A percentile compares a stretch with the other conserved stretches of the same genome.
Evolutionary conservation across 768 basidiomycete genomes (phyloP).

Genomic region (Lentinula sp.): DNA sequence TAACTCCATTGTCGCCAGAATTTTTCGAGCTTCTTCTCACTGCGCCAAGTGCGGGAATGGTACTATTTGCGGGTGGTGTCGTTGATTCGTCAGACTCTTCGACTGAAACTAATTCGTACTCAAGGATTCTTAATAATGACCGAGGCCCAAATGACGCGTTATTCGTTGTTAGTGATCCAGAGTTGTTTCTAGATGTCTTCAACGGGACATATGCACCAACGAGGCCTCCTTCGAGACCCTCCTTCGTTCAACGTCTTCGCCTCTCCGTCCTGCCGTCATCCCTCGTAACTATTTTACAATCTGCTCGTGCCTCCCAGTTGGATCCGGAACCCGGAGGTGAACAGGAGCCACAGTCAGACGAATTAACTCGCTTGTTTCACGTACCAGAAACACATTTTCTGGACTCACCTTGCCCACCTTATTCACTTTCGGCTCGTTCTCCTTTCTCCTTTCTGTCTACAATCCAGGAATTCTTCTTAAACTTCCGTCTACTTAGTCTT

Average conservation of each 20-base stretch:
- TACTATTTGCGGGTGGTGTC: not conserved
- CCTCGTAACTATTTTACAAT: not conserved
- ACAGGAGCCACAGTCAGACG: not conserved
- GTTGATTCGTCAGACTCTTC: constrained; percentile 15
- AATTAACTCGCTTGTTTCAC: not conserved
- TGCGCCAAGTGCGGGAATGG: constrained; percentile 16
- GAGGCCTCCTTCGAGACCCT: not conserved
- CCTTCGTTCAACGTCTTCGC: not conserved
- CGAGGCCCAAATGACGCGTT: constrained; percentile 20
- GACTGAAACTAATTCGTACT: constrained; percentile 27
- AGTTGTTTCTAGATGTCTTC: constrained; percentile 32
- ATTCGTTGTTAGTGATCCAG: constrained; percentile 28
- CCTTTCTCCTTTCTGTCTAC: not conserved
- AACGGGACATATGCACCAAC: not conserved
- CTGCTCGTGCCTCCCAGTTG: not conserved
- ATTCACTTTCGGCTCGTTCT: not conserved
- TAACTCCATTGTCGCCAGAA: constrained; percentile 37
- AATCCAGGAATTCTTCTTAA: constrained; percentile 4
- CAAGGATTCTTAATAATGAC: constrained; percentile 3
- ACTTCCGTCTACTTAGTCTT: constrained; percentile 17
- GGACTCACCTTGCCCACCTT: not conserved
- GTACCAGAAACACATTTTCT: constrained; percentile 5
- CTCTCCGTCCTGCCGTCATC: not conserved
- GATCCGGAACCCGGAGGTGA: not conserved
- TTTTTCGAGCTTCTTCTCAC: constrained; percentile 43